Conservation (phyloP, 139 green algal species). For the Diplosphaera chodatii region DNA sequence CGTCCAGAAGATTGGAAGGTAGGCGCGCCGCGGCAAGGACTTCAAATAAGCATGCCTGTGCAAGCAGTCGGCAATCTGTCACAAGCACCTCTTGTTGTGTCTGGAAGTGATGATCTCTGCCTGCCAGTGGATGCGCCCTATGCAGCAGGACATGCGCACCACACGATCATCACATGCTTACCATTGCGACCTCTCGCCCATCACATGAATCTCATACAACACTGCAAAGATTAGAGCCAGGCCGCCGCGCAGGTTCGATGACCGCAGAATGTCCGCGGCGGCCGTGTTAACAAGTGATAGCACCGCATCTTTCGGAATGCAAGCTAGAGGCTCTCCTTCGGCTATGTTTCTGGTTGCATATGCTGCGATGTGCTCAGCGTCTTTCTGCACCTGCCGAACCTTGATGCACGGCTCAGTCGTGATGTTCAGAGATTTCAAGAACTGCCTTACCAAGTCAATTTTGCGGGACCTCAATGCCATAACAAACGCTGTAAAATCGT, state of each 20-base stretch:
- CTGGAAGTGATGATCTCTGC: too few species aligned
- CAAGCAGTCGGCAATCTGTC: too few species aligned
- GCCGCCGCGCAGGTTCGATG: slow-evolving; percentile 47
- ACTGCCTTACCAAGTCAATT: neutral
- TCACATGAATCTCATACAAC: slow-evolving; percentile 51
- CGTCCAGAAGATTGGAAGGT: slow-evolving; percentile 70
- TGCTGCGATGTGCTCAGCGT: neutral
- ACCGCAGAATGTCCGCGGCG: slow-evolving; percentile 41
- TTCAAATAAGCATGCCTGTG: slow-evolving; percentile 59
- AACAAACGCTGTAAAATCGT: too few species aligned
- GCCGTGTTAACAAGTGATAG: slow-evolving; percentile 35
- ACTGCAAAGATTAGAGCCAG: slow-evolving; percentile 67
- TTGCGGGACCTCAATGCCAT: neutral
- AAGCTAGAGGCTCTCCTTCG: slow-evolving; percentile 39
- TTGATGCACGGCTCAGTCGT: neutral
- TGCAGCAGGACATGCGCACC: too few species aligned
- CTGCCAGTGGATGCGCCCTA: too few species aligned
- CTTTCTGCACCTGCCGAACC: neutral
- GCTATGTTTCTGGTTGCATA: slow-evolving; percentile 19
- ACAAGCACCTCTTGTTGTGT: too few species aligned
- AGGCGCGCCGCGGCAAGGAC: slow-evolving; percentile 43
- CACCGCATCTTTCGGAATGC: slow-evolving; percentile 52
- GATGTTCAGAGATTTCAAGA: neutral
- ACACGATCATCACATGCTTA: too few species aligned
- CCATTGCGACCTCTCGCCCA: slow-evolving; percentile 34